Percentiles rank a stretch among this genome's conserved stretches.
Conservation (phyloP, 345 rosid species). For the Citrus medica region DNA sequence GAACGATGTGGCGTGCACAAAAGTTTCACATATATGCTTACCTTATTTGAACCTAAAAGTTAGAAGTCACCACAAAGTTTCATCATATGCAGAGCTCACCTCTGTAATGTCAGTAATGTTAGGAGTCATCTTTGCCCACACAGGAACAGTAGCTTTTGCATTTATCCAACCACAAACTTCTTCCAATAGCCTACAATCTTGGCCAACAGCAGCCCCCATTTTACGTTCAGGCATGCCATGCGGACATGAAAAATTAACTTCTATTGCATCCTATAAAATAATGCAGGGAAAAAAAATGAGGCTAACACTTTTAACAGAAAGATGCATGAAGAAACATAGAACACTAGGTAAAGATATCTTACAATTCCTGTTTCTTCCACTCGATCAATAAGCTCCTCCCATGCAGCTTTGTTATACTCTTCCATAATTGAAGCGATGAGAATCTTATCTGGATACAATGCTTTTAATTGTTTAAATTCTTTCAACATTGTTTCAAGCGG, state of each 20-base stretch:
- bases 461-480: constrained; percentile 78
- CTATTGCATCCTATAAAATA: constrained; percentile 76
- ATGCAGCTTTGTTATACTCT: constrained; percentile 79
- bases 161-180: constrained; percentile 97
- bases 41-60: background rate
- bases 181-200: constrained; percentile 76
- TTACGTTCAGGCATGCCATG: constrained; percentile 99
- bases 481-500: constrained; percentile 94
- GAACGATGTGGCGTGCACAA: background rate
- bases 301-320: background rate
- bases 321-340: background rate
- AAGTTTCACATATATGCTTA: background rate
- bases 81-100: constrained; percentile 29
- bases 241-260: constrained; percentile 96
- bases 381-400: constrained; percentile 96
- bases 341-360: constrained; percentile 27
- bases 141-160: constrained; percentile 95
- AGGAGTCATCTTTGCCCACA: constrained; percentile 99
- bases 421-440: constrained; percentile 98
- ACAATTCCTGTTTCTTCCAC: constrained; percentile 96
- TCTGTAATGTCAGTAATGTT: constrained; percentile 90
- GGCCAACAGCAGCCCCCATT: constrained; percentile 99
- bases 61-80: background rate
- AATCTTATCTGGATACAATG: constrained; percentile 85
- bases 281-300: no score